phyloP scores from a whole-genome alignment of 2,329 filamentous ascomycete genomes.

The Fusarium pseudonygamai region DNA sequence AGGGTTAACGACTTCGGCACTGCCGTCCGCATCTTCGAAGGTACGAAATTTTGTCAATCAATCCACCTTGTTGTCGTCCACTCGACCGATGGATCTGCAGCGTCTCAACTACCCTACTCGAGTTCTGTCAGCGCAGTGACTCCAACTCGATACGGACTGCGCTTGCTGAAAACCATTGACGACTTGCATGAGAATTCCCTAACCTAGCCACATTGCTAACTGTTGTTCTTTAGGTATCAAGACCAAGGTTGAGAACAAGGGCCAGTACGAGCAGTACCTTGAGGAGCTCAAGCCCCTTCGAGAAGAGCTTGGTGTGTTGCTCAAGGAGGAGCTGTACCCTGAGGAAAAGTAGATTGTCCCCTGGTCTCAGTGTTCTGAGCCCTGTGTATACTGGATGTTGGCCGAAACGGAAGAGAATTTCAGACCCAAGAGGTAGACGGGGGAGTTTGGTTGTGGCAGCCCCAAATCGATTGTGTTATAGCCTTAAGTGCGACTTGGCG shows the following conservation, averaged over 20 bases:
- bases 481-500: conserved; percentile 38
- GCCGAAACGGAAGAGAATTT: conserved; percentile 40
- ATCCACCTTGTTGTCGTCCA: conserved; percentile 23
- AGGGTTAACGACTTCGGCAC: conserved; percentile 99
- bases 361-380: conserved; percentile 31
- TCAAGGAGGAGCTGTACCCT: conserved; percentile 95
- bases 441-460: conserved; percentile 45
- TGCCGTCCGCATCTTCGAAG: conserved; percentile 98
- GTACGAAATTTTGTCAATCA: conserved; percentile 61
- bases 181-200: not conserved
- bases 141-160: not conserved
- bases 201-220: conserved; percentile 27
- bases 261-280: conserved; percentile 96
- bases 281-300: conserved; percentile 90
- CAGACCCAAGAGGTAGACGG: conserved; percentile 44
- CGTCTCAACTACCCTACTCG: conserved; percentile 5
- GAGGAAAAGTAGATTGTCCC: conserved; percentile 58
- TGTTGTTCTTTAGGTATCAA: conserved; percentile 78
- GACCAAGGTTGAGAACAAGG: conserved; percentile 98
- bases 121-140: conserved; percentile 19
- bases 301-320: conserved; percentile 89
- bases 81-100: conserved; percentile 16
- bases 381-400: conserved; percentile 52
- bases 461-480: conserved; percentile 48
- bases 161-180: not conserved